Percentiles rank a stretch among this genome's conserved stretches.
These are phyloP conservation scores for Suillus variegatus DNA, from an alignment of 768 basidiomycete genomes.

Conservation along the genomic window DNA sequence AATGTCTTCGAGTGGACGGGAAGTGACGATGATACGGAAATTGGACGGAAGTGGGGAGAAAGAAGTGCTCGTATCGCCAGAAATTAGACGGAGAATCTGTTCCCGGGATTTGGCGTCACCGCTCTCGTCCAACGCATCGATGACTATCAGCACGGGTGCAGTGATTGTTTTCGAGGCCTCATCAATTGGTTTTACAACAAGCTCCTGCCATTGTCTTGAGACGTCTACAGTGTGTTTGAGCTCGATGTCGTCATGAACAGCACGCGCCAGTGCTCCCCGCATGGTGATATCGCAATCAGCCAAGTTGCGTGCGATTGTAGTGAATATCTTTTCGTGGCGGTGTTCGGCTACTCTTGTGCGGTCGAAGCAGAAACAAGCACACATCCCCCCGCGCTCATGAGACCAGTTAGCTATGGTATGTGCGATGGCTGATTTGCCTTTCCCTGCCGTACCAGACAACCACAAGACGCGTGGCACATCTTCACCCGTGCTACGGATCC, in stretches of 20 bases:
- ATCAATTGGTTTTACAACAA: conserved; percentile 17
- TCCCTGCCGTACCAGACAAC: conserved; percentile 15
- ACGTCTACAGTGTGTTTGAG: not conserved
- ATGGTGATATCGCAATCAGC: not conserved
- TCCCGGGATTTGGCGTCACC: conserved; percentile 7
- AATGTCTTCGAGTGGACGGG: conserved; percentile 1
- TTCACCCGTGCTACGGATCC: conserved; percentile 10
- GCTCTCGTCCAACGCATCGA: conserved; percentile 26
- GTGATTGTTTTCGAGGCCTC: conserved; percentile 7
- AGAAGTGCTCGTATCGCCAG: not conserved
- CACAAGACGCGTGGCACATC: conserved; percentile 11
- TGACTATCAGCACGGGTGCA: conserved; percentile 24
- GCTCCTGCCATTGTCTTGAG: conserved; percentile 16
- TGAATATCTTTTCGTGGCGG: conserved; percentile 4
- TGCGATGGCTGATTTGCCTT: conserved; percentile 22
- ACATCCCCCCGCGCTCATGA: conserved; percentile 14
- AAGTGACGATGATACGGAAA: conserved; percentile 20
- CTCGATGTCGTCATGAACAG: not conserved
- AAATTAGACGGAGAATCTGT: conserved; percentile 16
- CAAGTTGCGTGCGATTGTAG: not conserved
- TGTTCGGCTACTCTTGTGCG: conserved; percentile 4
- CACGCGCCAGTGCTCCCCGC: not conserved
- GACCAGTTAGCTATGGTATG: conserved; percentile 17
- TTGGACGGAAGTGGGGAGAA: conserved; percentile 4
- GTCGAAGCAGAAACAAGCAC: conserved; percentile 19